phyloP scores from a whole-genome alignment of 148 eudicot species.

The Selenicereus undatus region DNA sequence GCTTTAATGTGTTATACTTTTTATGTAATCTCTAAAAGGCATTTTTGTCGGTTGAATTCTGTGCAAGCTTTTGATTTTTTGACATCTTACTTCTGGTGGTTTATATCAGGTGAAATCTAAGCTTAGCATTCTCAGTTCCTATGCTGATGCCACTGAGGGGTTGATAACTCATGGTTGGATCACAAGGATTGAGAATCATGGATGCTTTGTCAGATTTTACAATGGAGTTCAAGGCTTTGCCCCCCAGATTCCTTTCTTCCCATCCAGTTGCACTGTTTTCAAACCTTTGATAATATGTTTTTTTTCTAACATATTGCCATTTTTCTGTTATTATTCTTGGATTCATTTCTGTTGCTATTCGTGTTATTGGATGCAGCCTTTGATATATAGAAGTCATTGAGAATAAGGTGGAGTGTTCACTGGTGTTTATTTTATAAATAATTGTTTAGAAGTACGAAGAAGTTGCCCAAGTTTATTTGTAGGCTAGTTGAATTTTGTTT shows the following conservation, averaged over 20 bases:
- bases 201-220: constrained; percentile 86
- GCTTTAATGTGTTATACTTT: not conserved
- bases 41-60: not conserved
- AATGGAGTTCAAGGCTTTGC: constrained; percentile 95
- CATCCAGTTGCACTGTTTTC: not conserved
- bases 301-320: too few species aligned
- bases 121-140: constrained; percentile 68
- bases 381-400: not conserved
- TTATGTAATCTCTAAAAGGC: not conserved
- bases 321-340: not conserved
- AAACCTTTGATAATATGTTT: not conserved
- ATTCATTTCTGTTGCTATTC: not conserved
- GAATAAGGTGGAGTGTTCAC: not conserved
- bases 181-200: constrained; percentile 76
- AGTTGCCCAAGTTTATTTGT: not conserved
- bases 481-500: not conserved
- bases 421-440: not conserved
- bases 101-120: constrained; percentile 78
- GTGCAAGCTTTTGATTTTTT: not conserved
- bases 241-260: constrained; percentile 49
- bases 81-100: constrained; percentile 8
- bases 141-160: constrained; percentile 83
- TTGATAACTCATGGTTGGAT: constrained; percentile 96
- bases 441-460: not conserved
- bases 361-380: not conserved